phyloP scores from a whole-genome alignment of 768 basidiomycete genomes.

The Lactarius deliciosus region DNA sequence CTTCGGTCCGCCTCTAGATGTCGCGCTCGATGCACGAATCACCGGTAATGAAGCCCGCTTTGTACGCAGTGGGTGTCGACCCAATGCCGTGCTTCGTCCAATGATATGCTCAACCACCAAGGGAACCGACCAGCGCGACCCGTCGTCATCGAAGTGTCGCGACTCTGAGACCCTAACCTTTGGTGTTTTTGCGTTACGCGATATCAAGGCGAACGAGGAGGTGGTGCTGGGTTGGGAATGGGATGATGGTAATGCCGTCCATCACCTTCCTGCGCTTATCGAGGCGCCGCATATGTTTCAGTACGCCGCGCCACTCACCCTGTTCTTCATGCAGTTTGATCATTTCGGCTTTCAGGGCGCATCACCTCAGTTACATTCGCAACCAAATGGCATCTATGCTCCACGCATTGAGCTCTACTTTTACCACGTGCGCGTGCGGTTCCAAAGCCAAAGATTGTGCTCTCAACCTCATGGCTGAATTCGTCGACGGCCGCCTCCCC shows the following conservation, averaged over 20 bases:
- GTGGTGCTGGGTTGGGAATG: conserved; percentile 94
- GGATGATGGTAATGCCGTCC: conserved; percentile 89
- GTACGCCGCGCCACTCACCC: conserved; percentile 42
- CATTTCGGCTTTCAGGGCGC: conserved; percentile 39
- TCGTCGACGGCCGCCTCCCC: conserved; percentile 49
- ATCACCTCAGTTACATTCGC: conserved; percentile 52
- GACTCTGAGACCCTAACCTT: conserved; percentile 54
- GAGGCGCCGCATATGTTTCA: conserved; percentile 55
- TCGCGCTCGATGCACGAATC: conserved; percentile 78
- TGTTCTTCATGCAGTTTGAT: conserved; percentile 1
- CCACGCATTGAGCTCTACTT: conserved; percentile 66
- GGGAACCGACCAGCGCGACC: conserved; percentile 29
- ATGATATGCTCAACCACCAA: conserved; percentile 39
- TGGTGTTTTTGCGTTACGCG: conserved; percentile 75
- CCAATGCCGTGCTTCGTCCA: conserved; percentile 48
- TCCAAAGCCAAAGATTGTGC: conserved; percentile 61
- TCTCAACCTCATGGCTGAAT: conserved; percentile 59
- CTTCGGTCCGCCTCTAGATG: conserved; percentile 70
- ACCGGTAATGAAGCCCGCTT: conserved; percentile 64
- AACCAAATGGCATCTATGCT: conserved; percentile 69
- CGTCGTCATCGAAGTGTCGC: conserved; percentile 23
- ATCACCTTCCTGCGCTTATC: conserved; percentile 69
- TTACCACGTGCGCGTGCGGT: conserved; percentile 76
- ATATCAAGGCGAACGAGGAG: conserved; percentile 78
- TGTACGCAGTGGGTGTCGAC: conserved; percentile 58